These are phyloP conservation scores for Nemophila menziesii DNA, from an alignment of 257 asterid species.

Conservation along the genomic window DNA sequence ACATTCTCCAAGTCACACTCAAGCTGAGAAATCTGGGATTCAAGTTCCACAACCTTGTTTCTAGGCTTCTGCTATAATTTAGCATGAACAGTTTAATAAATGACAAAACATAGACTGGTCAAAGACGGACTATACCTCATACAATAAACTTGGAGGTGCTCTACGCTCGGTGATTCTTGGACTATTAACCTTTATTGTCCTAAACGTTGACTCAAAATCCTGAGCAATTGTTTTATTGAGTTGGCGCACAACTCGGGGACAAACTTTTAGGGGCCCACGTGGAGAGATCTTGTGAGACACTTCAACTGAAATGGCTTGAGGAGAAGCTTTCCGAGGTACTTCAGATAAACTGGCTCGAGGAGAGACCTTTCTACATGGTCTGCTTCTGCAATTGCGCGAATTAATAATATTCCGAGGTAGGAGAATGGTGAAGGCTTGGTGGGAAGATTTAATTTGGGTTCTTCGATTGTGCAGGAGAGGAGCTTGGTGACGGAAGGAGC, in stretches of 20 bases:
- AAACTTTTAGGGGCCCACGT: slow-evolving; percentile 19
- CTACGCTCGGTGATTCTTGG: slow-evolving; percentile 42
- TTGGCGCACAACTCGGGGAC: slow-evolving; percentile 63
- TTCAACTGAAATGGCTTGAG: slow-evolving; percentile 20
- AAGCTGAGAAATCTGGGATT: slow-evolving; percentile 58
- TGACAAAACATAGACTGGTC: no score
- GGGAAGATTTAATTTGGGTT: no score
- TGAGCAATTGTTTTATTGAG: slow-evolving; percentile 52
- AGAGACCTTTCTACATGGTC: no score
- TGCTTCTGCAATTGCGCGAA: slow-evolving; percentile 28
- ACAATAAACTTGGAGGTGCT: slow-evolving; percentile 43
- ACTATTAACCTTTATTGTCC: slow-evolving; percentile 46
- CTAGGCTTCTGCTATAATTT: slow-evolving; percentile 48
- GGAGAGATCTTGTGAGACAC: slow-evolving; percentile 23
- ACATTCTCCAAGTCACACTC: slow-evolving; percentile 63
- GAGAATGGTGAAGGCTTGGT: no score
- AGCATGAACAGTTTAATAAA: no score
- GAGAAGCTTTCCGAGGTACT: slow-evolving; percentile 27
- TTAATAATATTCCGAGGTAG: no score
- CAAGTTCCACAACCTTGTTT: slow-evolving; percentile 51
- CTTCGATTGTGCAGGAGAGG: no score
- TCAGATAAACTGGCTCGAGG: slow-evolving; percentile 34
- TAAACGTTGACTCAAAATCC: slow-evolving; percentile 47
- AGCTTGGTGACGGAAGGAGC: no score
- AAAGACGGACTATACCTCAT: no score